Conservation (phyloP, 345 rosid genomes). For the Eucalyptus globulus region DNA sequence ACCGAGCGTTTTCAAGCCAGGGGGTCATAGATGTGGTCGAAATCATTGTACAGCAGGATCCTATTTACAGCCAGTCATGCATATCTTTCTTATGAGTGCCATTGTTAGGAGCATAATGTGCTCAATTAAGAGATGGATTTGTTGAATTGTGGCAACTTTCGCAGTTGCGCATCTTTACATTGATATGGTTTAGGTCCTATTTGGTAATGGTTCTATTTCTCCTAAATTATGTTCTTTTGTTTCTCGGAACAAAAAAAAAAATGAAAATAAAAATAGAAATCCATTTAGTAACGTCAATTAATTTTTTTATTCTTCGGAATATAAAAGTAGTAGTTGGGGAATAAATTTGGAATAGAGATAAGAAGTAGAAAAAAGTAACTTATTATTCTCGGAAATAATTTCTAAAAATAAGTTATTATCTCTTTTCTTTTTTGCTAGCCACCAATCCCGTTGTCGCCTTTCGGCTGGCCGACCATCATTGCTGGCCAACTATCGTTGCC, state of each 20-base stretch:
- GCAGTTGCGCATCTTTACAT: no score
- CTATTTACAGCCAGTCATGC: background rate
- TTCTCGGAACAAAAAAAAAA: no score
- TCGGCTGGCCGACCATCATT: rapidly evolving
- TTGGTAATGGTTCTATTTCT: no score
- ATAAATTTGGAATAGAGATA: no score
- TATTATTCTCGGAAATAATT: rapidly evolving
- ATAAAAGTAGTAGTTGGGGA: no score
- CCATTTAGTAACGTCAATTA: no score
- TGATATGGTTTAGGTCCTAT: background rate
- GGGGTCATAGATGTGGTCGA: background rate
- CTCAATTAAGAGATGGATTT: background rate
- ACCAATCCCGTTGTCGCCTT: no score
- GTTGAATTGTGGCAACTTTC: background rate
- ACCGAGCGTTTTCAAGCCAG: background rate
- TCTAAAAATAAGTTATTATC: no score
- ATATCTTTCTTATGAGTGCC: background rate
- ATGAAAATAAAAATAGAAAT: no score
- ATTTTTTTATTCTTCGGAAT: no score
- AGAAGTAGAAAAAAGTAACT: no score
- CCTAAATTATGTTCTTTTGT: no score
- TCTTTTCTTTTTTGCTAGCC: rapidly evolving
- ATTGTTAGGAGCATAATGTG: background rate
- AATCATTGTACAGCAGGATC: background rate
- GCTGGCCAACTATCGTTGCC: rapidly evolving